These are phyloP conservation scores for Starmerella cellae DNA, from an alignment of 805 yeast species.

Conservation along the genomic window DNA sequence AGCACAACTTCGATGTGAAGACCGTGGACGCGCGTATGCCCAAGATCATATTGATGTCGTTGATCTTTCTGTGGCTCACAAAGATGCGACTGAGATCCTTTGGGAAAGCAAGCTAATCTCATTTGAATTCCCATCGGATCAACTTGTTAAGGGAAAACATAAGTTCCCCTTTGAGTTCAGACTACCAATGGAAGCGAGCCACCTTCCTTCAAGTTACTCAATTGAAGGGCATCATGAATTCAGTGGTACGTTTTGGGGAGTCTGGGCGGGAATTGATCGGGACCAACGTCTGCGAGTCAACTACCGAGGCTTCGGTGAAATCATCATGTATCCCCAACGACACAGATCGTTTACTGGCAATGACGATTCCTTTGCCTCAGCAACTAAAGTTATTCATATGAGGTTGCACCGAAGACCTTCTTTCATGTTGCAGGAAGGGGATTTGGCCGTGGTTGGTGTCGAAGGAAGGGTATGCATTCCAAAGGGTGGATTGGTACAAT, in stretches of 20 bases:
- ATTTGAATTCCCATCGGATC: neutral
- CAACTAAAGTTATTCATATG: neutral
- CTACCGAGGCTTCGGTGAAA: conserved; percentile 4
- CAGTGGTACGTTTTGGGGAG: conserved; percentile 14
- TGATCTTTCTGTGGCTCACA: conserved; percentile 5
- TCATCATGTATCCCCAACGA: conserved; percentile 5
- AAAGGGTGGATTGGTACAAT: conserved; percentile 2
- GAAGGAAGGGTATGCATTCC: conserved; percentile 7
- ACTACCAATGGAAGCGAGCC: conserved; percentile 3
- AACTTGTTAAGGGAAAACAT: conserved; percentile 6
- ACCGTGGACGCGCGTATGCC: conserved; percentile 7
- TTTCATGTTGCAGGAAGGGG: conserved; percentile 1
- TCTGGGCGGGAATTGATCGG: conserved; percentile 7
- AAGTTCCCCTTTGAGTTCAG: conserved; percentile 7
- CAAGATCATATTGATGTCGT: conserved; percentile 5
- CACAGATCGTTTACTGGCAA: neutral
- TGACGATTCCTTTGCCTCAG: neutral
- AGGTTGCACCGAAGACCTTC: conserved; percentile 9
- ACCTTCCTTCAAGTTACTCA: conserved; percentile 9
- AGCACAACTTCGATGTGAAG: conserved; percentile 10
- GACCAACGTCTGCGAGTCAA: conserved; percentile 5
- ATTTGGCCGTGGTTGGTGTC: neutral
- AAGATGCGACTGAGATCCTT: neutral
- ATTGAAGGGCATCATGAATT: conserved; percentile 3
- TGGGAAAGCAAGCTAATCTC: conserved; percentile 3